Evolutionary conservation across 352 stramenopile species (phyloP).

Genomic region (Pythium utonaiense): DNA sequence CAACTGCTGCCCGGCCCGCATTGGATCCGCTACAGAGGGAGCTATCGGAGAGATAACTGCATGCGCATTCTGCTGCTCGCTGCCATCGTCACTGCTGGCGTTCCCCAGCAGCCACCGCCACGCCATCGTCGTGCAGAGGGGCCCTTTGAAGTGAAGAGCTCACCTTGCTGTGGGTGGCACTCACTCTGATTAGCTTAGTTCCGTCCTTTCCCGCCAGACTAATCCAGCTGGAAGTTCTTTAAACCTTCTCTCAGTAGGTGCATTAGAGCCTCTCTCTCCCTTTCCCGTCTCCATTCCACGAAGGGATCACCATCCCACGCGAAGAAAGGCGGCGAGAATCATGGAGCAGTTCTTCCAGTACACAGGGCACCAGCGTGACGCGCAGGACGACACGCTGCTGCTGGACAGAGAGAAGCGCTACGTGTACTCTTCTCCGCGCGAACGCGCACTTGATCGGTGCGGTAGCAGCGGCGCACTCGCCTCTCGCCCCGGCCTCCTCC

Average conservation of each 20-base stretch:
- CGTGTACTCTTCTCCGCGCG: slow-evolving; percentile 58
- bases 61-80: background rate
- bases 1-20: background rate
- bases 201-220: too few species aligned
- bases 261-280: background rate
- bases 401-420: slow-evolving; percentile 48
- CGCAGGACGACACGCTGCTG: slow-evolving; percentile 20
- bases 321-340: slow-evolving; percentile 11
- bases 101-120: background rate
- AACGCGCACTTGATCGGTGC: slow-evolving; percentile 52
- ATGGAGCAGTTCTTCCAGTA: slow-evolving; percentile 81
- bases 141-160: too few species aligned
- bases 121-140: background rate
- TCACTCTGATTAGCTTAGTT: too few species aligned
- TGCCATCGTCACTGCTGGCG: background rate
- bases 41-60: background rate
- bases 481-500: background rate
- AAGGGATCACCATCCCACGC: background rate
- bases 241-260: background rate
- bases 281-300: too few species aligned
- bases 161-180: too few species aligned
- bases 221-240: too few species aligned
- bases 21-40: background rate
- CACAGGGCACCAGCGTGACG: slow-evolving; percentile 33
- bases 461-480: background rate